phyloP scores from a whole-genome alignment of 2,329 filamentous ascomycete genomes.

The Stachybotrys elegans region DNA sequence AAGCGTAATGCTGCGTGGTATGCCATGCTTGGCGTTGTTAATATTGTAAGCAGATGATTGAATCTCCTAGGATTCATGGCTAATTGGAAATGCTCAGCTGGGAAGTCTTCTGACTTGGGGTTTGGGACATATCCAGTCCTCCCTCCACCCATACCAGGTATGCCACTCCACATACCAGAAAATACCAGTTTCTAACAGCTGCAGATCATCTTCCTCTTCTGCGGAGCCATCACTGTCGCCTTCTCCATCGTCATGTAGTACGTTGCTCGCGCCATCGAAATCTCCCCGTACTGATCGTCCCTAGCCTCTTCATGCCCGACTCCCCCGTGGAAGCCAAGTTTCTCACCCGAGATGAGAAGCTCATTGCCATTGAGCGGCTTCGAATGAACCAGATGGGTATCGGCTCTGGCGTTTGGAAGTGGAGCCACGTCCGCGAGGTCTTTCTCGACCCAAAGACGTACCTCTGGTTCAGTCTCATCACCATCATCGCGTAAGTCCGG shows the following conservation, averaged over 20 bases:
- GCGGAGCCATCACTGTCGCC: constrained; percentile 37
- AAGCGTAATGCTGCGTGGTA: constrained; percentile 24
- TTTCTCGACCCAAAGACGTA: constrained; percentile 36
- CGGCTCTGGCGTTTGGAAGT: constrained; percentile 31
- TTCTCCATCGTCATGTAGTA: constrained; percentile 42
- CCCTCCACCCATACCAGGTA: constrained; percentile 33
- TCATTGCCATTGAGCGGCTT: constrained; percentile 53
- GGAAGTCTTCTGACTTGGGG: constrained; percentile 25
- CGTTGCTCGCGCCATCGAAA: constrained; percentile 5
- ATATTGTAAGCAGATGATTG: constrained; percentile 16
- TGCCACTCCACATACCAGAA: not conserved
- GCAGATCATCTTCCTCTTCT: constrained; percentile 28
- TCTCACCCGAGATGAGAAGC: constrained; percentile 48
- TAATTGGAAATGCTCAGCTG: constrained; percentile 9
- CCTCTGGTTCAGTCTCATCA: constrained; percentile 37
- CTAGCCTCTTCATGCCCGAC: constrained; percentile 52
- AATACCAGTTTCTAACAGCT: not conserved
- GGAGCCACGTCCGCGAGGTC: constrained; percentile 35
- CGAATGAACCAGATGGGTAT: constrained; percentile 45
- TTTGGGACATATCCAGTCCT: constrained; percentile 23
- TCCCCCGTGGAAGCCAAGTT: constrained; percentile 57
- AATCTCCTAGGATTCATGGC: not conserved
- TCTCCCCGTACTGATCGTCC: constrained; percentile 17
- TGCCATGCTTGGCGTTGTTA: constrained; percentile 25
- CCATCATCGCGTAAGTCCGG: constrained; percentile 45